phyloP scores from a whole-genome alignment of 345 rosid genomes.

The Lumnitzera racemosa region DNA sequence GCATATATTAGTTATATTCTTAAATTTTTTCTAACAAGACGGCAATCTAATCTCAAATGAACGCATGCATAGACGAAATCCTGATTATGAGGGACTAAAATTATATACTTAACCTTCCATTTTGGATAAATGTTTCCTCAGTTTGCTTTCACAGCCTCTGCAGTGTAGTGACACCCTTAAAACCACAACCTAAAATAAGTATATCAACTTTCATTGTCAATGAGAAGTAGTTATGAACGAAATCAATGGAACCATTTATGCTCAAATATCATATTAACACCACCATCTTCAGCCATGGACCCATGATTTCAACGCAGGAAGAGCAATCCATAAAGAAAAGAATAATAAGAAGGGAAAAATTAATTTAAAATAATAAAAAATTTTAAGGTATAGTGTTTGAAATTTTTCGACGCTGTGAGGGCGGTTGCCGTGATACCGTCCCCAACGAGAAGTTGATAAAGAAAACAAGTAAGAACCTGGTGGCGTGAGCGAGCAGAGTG shows the following conservation, averaged over 20 bases:
- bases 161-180: constrained; percentile 88
- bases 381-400: too few species aligned
- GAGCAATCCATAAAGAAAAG: too few species aligned
- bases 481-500: constrained; percentile 38
- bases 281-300: background rate
- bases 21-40: too few species aligned
- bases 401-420: too few species aligned
- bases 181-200: constrained; percentile 60
- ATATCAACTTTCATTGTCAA: background rate
- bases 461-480: constrained; percentile 13
- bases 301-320: too few species aligned
- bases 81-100: background rate
- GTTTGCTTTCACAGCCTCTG: constrained; percentile 96
- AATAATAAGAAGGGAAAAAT: too few species aligned
- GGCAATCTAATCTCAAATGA: too few species aligned
- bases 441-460: background rate
- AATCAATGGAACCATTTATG: too few species aligned
- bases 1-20: too few species aligned
- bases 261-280: background rate
- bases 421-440: background rate
- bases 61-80: background rate
- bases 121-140: constrained; percentile 79
- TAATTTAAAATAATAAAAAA: too few species aligned
- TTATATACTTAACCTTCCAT: constrained; percentile 60
- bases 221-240: too few species aligned